Base-by-base conservation (phyloP, 1,139 yeast genomes). In the Magnusiomyces tetraspermus region DNA sequence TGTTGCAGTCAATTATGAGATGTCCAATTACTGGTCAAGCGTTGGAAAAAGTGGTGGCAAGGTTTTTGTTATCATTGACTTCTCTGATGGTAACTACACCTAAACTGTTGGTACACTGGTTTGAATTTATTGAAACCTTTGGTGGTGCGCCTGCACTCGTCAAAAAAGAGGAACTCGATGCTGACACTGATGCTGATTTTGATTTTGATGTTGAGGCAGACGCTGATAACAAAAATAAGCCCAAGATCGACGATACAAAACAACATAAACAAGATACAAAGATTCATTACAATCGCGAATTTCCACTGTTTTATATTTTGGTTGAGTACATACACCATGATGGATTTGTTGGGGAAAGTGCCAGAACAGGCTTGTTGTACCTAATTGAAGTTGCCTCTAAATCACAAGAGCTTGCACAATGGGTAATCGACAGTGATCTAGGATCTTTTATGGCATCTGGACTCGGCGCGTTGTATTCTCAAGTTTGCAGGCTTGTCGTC, bases 401-500 rank as follows among this genome's bases (percentile, higher is more conserved):
- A 4, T 59, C 60, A 2, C 53, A 59, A 5, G 51, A 50, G 19
- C 58, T 66, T 13, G 67, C 61, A 43, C 41, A 51, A 5, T 64
- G 68, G 68, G 57, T 66, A 8, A 41, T 62, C 2, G 54, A 59
- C 24, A 61, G 67, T 38, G 67, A 65, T 49, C 52, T 66, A 50
- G 64, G 65, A 11, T 61, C 67, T 2, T 51, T 64, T 38, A 56
- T 67, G 55, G 67, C 66, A 0, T 65, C 68, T 2, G 68, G 69
- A 1, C 55, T 67, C 11, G 67, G 68, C 17, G 70, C 70, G 1
- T 48, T 67, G 37, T 67, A 63, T 46, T 60, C 66, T 31, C 67
- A 62, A 46, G 52, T 64, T 13, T 58, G 57, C 40, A 49, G 61
- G 44, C 17, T 36, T 21, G 28, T n/a, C n/a, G n/a, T 46, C 2